These are phyloP conservation scores for Leccinum cinnamomeum DNA, from an alignment of 1,284 basidiomycete species.

Conservation along the genomic window DNA sequence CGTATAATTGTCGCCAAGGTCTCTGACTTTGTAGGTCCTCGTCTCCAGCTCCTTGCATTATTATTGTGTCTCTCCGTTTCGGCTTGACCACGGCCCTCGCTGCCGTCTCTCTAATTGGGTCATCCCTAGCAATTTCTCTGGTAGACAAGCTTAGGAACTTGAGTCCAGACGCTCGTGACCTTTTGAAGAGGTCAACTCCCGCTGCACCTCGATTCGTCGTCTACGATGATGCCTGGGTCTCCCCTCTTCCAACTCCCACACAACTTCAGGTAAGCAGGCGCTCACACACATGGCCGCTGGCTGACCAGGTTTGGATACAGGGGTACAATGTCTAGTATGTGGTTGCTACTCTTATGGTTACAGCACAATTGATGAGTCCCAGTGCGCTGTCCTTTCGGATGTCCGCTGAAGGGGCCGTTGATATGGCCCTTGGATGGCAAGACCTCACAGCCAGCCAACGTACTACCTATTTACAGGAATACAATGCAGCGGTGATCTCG, in stretches of 20 bases:
- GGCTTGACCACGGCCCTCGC: not conserved
- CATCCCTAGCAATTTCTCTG: constrained; percentile 5
- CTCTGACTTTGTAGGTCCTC: not conserved
- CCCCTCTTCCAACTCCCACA: constrained; percentile 31
- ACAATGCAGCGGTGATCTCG: constrained; percentile 47
- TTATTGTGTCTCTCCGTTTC: constrained; percentile 6
- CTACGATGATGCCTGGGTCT: constrained; percentile 43
- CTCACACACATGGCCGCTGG: constrained; percentile 29
- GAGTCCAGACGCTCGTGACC: constrained; percentile 8
- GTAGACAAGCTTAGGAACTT: constrained; percentile 10
- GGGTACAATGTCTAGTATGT: constrained; percentile 51
- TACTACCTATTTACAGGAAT: constrained; percentile 28
- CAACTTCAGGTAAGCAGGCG: constrained; percentile 14
- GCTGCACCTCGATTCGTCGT: constrained; percentile 43
- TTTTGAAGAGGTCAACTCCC: constrained; percentile 17
- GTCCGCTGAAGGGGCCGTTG: constrained; percentile 39
- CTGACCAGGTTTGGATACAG: constrained; percentile 21
- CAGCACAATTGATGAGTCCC: not conserved
- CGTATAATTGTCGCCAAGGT: not conserved
- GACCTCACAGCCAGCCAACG: constrained; percentile 37
- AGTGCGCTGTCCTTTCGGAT: constrained; percentile 48
- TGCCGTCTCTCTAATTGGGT: not conserved
- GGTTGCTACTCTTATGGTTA: not conserved
- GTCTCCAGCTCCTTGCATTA: not conserved
- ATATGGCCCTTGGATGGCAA: constrained; percentile 46